A percentile compares a stretch with the other conserved stretches of the same genome.
phyloP scores from a whole-genome alignment of 2,329 filamentous ascomycete genomes.

The Davidsoniella eucalypti region DNA sequence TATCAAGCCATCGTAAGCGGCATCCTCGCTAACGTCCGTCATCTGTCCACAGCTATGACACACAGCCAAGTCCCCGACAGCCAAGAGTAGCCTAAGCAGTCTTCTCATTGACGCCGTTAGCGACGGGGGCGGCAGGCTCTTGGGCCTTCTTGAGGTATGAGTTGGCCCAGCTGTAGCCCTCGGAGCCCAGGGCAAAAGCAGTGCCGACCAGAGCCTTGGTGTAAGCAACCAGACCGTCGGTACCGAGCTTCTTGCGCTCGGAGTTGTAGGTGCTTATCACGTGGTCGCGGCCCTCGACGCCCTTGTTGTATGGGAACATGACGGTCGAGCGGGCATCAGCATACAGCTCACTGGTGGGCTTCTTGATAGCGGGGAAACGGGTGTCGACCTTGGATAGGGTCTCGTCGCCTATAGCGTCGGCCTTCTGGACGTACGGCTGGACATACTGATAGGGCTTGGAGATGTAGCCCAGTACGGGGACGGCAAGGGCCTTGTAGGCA shows the following conservation, averaged over 20 bases:
- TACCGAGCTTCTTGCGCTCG: slow-evolving; percentile 47
- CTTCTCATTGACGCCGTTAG: slow-evolving; percentile 33
- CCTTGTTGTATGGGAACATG: slow-evolving; percentile 46
- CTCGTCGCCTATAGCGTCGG: slow-evolving; percentile 59
- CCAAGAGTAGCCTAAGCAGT: slow-evolving; percentile 11
- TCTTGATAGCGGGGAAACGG: slow-evolving; percentile 57
- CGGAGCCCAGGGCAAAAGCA: slow-evolving; percentile 47
- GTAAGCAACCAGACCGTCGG: slow-evolving; percentile 46
- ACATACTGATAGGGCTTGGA: slow-evolving; percentile 63
- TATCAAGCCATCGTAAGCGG: neutral
- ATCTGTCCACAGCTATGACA: neutral
- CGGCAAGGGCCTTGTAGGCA: slow-evolving; percentile 60
- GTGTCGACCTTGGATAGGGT: slow-evolving; percentile 54
- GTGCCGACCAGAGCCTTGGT: slow-evolving; percentile 57
- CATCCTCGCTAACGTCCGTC: slow-evolving; percentile 17
- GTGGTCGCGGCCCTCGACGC: slow-evolving; percentile 44
- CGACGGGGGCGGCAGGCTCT: slow-evolving; percentile 13
- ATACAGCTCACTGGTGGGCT: slow-evolving; percentile 56
- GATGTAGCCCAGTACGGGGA: slow-evolving; percentile 56
- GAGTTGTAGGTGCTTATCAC: slow-evolving; percentile 38
- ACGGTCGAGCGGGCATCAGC: slow-evolving; percentile 45
- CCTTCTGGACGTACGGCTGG: slow-evolving; percentile 69
- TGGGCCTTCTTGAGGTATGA: slow-evolving; percentile 46
- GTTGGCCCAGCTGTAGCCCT: slow-evolving; percentile 45
- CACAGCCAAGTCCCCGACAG: neutral